Evolutionary conservation across 2,329 filamentous ascomycete genomes (phyloP), one percentile per base, ranked within the genome.

Genomic region (Clonostachys chloroleuca): DNA sequence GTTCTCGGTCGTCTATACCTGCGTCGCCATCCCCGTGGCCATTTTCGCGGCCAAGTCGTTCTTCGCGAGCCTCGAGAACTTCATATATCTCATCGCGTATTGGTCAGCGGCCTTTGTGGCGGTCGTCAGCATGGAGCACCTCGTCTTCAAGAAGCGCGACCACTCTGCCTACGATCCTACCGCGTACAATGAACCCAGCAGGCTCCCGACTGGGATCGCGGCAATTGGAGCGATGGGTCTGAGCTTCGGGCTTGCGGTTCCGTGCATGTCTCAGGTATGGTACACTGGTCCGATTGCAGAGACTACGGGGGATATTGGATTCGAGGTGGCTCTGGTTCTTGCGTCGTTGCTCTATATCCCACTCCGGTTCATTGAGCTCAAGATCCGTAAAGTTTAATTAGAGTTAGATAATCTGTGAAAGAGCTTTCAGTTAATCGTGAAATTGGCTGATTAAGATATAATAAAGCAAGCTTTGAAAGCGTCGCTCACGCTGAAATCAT

Each of bases 221-320:
- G 77, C 77, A 4, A 51, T 79, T 12, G 59, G 59, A 3, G 71
- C 74, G 2, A 75, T 66, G 3, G 39, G 73, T 3, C 53, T 74
- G n/a, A 72, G 67, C 45, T 70, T 76, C 48, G 74, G 61, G 3
- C 58, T 84, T 10, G 72, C 83, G 3, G 67, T 84, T 8, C 81
- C 81, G 0, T 77, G 74, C 34, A 84, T 84, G 74, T 70, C 69
- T 9, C 77, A 83, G 60, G 75, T 72, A 5, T 84, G 80, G 80
- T 84, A 74, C 56, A 76, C 71, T 9, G 81, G 81, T 0, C 81
- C 81, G 0, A 77, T 85, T 54, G 81, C 80, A 1, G 63, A 72
- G 60, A 73, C 55, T 34, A 82, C 81, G 12, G 83, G 83, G 0
- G 82, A 86, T 52, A 78, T 86, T 59, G 83, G 83, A 0, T 84